Evolutionary conservation across 179 eudicot genomes (phyloP).

Genomic region (Heliamphora pulchella): DNA sequence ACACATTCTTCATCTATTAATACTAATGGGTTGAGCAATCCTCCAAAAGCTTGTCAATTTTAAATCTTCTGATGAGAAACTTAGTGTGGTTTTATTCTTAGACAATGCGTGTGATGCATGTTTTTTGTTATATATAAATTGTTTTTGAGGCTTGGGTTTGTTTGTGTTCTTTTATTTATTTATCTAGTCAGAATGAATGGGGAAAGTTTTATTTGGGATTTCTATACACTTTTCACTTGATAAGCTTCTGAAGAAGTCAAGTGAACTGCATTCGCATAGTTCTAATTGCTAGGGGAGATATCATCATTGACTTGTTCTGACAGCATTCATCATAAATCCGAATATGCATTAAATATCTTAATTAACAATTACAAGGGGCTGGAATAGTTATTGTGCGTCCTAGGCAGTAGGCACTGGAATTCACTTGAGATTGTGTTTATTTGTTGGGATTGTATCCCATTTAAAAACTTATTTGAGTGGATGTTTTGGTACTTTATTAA

Average conservation of each 20-base stretch:
- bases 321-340: neutral
- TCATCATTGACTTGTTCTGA: neutral
- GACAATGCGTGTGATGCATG: neutral
- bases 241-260: neutral
- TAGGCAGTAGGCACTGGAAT: too few species aligned
- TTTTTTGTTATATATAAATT: neutral
- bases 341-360: too few species aligned
- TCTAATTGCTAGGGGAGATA: neutral
- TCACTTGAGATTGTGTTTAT: too few species aligned
- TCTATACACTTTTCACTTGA: neutral
- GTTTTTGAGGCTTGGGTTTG: neutral
- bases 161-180: neutral
- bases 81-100: neutral
- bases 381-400: too few species aligned
- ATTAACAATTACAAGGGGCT: too few species aligned
- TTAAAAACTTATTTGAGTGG: too few species aligned
- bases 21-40: neutral
- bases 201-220: neutral
- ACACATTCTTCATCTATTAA: neutral
- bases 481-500: too few species aligned
- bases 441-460: too few species aligned
- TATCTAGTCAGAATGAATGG: neutral
- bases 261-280: neutral
- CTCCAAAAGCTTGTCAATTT: neutral
- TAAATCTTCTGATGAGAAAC: neutral